Conservation (phyloP, 2,329 filamentous ascomycete species). For the Ophiostoma sp. region DNA sequence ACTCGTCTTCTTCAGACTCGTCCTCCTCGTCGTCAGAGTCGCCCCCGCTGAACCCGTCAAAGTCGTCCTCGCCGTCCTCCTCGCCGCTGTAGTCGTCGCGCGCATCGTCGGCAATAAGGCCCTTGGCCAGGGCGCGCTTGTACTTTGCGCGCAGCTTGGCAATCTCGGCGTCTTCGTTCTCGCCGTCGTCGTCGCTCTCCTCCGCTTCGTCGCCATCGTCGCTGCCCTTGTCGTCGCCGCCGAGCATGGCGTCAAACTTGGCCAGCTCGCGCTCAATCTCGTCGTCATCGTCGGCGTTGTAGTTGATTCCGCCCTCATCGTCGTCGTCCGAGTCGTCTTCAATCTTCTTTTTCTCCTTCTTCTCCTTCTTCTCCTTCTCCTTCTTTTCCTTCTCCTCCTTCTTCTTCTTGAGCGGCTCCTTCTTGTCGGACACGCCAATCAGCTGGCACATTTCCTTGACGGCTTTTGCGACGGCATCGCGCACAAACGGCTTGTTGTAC, state of each 20-base stretch:
- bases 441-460: conserved; percentile 45
- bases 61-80: conserved; percentile 23
- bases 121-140: conserved; percentile 31
- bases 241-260: conserved; percentile 17
- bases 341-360: conserved; percentile 27
- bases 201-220: conserved; percentile 20
- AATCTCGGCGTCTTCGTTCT: conserved; percentile 16
- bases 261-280: conserved; percentile 24
- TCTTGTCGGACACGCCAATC: conserved; percentile 42
- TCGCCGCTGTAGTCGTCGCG: conserved; percentile 26
- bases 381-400: neutral
- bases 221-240: conserved; percentile 30
- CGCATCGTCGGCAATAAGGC: conserved; percentile 32
- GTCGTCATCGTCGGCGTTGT: conserved; percentile 32
- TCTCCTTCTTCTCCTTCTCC: neutral
- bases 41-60: conserved; percentile 23
- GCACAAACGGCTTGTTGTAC: conserved; percentile 49
- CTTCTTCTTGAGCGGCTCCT: conserved; percentile 32
- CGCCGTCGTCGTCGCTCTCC: conserved; percentile 8
- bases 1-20: conserved; percentile 27
- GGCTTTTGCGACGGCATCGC: conserved; percentile 46
- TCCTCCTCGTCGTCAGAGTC: conserved; percentile 28
- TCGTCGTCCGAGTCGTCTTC: conserved; percentile 34
- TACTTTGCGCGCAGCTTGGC: conserved; percentile 22
- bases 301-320: conserved; percentile 32